phyloP scores from a whole-genome alignment of 371 early-diverging fungal species.

The Amoeboaphelidium occidentale region DNA sequence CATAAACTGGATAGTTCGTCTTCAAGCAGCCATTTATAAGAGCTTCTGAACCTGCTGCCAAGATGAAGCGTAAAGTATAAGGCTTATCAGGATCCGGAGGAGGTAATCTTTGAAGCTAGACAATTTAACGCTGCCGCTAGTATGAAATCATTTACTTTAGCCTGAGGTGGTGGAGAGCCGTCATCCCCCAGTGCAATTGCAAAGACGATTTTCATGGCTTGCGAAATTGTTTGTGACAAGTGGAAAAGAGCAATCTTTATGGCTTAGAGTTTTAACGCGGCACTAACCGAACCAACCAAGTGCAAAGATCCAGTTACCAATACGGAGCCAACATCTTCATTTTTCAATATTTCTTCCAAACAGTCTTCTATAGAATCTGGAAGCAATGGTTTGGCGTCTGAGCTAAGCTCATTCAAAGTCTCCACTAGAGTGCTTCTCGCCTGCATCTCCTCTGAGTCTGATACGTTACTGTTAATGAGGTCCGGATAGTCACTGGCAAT shows the following conservation, averaged over 20 bases:
- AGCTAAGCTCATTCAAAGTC: neutral
- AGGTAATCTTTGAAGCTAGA: constrained; percentile 54
- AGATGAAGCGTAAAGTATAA: constrained; percentile 44
- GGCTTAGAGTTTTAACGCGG: too few relatives aligned
- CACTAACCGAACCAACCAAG: constrained; percentile 74
- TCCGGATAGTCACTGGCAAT: too few relatives aligned
- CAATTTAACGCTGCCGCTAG: neutral
- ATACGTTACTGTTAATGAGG: neutral
- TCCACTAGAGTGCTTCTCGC: too few relatives aligned
- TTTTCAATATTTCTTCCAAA: neutral
- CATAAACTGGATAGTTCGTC: constrained; percentile 58
- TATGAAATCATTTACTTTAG: constrained; percentile 7
- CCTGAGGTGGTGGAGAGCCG: constrained; percentile 14
- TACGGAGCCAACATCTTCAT: neutral
- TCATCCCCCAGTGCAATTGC: constrained; percentile 15
- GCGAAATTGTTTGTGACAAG: too few relatives aligned
- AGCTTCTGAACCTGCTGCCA: constrained; percentile 50
- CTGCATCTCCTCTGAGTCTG: neutral
- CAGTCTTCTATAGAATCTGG: neutral
- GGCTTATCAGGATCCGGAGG: constrained; percentile 24
- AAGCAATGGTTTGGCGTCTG: neutral
- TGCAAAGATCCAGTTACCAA: constrained; percentile 83
- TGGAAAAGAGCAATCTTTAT: too few relatives aligned
- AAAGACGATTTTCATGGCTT: constrained; percentile 10
- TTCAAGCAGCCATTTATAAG: constrained; percentile 31